Conservation (phyloP, 345 rosid species). For the Citrus cavaleriei region DNA sequence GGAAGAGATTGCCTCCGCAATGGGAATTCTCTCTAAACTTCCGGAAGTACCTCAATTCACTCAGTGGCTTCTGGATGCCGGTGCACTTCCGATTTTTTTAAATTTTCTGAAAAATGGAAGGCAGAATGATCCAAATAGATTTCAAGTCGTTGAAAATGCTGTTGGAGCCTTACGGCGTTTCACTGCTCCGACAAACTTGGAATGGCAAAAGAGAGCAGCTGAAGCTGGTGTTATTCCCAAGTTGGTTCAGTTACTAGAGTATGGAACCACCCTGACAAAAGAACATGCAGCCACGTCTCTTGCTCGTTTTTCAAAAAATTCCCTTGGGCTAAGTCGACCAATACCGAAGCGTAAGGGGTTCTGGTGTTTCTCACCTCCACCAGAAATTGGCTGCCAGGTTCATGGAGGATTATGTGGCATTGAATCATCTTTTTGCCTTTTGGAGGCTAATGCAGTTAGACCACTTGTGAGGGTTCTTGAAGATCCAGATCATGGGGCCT, state of each 20-base stretch:
- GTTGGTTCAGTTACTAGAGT: conserved; percentile 45
- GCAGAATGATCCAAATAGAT: conserved; percentile 30
- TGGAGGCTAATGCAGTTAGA: conserved; percentile 54
- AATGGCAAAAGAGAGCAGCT: conserved; percentile 53
- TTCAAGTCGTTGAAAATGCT: conserved; percentile 42
- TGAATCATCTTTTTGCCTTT: conserved; percentile 61
- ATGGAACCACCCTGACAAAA: conserved; percentile 46
- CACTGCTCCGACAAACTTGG: conserved; percentile 37
- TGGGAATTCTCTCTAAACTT: conserved; percentile 52
- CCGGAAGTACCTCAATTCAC: conserved; percentile 47
- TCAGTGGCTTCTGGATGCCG: conserved; percentile 51
- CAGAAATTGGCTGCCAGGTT: conserved; percentile 37
- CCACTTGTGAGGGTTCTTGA: conserved; percentile 49
- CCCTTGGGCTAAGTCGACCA: conserved; percentile 33
- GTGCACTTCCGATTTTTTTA: conserved; percentile 32
- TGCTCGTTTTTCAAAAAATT: conserved; percentile 44
- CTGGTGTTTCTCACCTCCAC: conserved; percentile 50
- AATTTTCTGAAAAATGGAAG: conserved; percentile 16
- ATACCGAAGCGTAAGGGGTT: conserved; percentile 33
- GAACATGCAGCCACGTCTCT: conserved; percentile 47
- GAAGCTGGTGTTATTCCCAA: conserved; percentile 47
- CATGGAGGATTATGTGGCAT: conserved; percentile 59
- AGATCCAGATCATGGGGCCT: conserved; percentile 40
- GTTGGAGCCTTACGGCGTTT: conserved; percentile 55
- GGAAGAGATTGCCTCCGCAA: conserved; percentile 48